These are phyloP conservation scores for Acer yangbiense DNA, from an alignment of 345 rosid species.

Conservation along the genomic window DNA sequence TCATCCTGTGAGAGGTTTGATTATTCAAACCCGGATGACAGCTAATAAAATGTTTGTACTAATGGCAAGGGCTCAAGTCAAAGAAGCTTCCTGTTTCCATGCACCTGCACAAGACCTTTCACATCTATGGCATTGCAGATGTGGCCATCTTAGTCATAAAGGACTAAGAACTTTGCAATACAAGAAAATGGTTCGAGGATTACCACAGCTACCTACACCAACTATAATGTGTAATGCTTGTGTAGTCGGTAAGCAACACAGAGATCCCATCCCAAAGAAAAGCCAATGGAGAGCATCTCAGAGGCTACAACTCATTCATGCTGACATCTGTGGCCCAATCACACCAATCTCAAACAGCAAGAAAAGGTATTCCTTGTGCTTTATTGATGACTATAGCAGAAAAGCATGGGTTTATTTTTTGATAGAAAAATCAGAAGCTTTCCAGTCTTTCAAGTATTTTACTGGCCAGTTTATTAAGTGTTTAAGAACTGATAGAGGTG, in stretches of 20 bases:
- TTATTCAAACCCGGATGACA: too few relatives aligned
- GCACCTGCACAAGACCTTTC: too few relatives aligned
- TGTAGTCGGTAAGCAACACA: not conserved
- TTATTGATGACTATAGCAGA: not conserved
- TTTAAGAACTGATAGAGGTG: constrained; percentile 1
- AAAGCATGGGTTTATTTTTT: not conserved
- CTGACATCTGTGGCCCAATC: not conserved
- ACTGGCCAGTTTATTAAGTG: not conserved
- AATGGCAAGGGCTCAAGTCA: too few relatives aligned
- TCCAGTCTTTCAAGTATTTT: not conserved
- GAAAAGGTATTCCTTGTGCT: not conserved
- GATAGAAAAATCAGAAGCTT: not conserved
- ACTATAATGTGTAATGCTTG: not conserved
- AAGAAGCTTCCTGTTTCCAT: too few relatives aligned
- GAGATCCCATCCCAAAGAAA: not conserved
- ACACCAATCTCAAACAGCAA: not conserved
- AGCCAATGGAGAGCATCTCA: not conserved
- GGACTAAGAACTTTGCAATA: not conserved
- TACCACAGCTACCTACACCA: not conserved
- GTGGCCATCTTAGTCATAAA: too few relatives aligned
- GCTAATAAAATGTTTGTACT: too few relatives aligned
- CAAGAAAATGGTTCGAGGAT: not conserved
- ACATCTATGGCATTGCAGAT: too few relatives aligned
- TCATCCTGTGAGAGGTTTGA: too few relatives aligned
- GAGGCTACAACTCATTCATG: not conserved